A percentile compares a stretch with the other conserved stretches of the same genome.
Conservation (phyloP, 2,329 filamentous ascomycete species). For the Phoma sp. region DNA sequence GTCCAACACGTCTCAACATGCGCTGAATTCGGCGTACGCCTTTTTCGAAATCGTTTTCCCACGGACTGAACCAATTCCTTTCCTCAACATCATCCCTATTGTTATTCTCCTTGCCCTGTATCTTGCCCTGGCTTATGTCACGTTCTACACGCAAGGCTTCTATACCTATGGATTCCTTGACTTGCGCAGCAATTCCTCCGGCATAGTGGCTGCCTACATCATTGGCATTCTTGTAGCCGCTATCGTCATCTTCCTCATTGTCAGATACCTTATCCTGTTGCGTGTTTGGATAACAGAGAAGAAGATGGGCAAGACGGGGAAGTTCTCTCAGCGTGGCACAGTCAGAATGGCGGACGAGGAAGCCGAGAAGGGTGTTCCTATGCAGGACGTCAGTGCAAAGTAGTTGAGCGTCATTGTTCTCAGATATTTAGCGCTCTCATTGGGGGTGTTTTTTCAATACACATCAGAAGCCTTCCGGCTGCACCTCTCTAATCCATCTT, state of each 20-base stretch:
- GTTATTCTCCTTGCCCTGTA: constrained; percentile 75
- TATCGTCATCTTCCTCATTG: constrained; percentile 51
- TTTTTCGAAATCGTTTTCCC: constrained; percentile 77
- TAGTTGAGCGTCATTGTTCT: constrained; percentile 10
- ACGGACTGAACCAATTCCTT: constrained; percentile 67
- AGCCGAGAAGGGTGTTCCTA: constrained; percentile 25
- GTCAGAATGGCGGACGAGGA: constrained; percentile 19
- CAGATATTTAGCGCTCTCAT: not conserved
- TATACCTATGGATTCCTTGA: constrained; percentile 85
- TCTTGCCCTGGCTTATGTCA: constrained; percentile 76
- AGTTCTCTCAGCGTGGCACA: constrained; percentile 30
- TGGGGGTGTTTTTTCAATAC: constrained; percentile 14
- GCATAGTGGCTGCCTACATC: constrained; percentile 68
- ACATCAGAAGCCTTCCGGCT: not conserved
- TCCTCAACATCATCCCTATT: constrained; percentile 71
- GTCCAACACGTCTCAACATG: constrained; percentile 76
- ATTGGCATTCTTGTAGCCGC: constrained; percentile 55
- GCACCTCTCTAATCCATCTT: not conserved
- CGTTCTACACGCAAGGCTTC: constrained; percentile 70
- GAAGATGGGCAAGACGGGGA: constrained; percentile 51
- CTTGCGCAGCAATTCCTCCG: constrained; percentile 53
- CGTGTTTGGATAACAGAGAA: constrained; percentile 54
- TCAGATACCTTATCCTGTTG: constrained; percentile 48
- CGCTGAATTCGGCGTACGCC: constrained; percentile 74
- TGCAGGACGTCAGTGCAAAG: constrained; percentile 28